phyloP scores from a whole-genome alignment of 495 filamentous ascomycete genomes.

The Hypomontagnella submonticulosa region DNA sequence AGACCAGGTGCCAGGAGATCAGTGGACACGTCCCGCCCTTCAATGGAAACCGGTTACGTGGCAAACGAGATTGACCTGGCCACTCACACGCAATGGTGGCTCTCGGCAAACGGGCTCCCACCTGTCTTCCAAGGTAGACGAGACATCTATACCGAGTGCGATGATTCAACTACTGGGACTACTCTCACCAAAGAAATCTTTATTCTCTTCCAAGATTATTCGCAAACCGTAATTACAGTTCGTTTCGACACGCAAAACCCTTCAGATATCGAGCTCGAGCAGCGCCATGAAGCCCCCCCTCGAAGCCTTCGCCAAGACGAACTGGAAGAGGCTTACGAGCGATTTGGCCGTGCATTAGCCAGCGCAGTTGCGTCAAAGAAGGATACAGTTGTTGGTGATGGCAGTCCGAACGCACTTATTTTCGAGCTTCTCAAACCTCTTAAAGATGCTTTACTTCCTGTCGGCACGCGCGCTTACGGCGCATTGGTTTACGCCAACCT shows the following conservation, averaged over 20 bases:
- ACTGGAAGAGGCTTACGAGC: conserved; percentile 82
- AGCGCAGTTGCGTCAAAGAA: conserved; percentile 74
- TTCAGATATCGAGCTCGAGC: conserved; percentile 76
- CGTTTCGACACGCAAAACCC: conserved; percentile 82
- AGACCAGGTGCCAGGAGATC: conserved; percentile 72
- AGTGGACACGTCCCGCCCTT: conserved; percentile 69
- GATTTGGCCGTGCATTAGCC: conserved; percentile 79
- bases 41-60: conserved; percentile 80
- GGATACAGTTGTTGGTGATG: conserved; percentile 84
- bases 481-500: conserved; percentile 93
- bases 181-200: conserved; percentile 80
- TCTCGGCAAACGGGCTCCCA: conserved; percentile 76
- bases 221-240: conserved; percentile 87
- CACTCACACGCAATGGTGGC: conserved; percentile 82
- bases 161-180: conserved; percentile 77
- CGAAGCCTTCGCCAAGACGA: conserved; percentile 90
- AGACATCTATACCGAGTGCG: conserved; percentile 84
- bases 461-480: conserved; percentile 89
- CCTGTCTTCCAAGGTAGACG: conserved; percentile 83
- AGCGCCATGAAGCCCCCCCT: conserved; percentile 88
- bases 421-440: conserved; percentile 80
- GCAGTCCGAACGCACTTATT: conserved; percentile 78
- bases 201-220: conserved; percentile 93
- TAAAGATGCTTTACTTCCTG: conserved; percentile 77
- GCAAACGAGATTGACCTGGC: conserved; percentile 87